Base-by-base conservation (phyloP, 257 asterid species). In the Nicotiana otophora region DNA sequence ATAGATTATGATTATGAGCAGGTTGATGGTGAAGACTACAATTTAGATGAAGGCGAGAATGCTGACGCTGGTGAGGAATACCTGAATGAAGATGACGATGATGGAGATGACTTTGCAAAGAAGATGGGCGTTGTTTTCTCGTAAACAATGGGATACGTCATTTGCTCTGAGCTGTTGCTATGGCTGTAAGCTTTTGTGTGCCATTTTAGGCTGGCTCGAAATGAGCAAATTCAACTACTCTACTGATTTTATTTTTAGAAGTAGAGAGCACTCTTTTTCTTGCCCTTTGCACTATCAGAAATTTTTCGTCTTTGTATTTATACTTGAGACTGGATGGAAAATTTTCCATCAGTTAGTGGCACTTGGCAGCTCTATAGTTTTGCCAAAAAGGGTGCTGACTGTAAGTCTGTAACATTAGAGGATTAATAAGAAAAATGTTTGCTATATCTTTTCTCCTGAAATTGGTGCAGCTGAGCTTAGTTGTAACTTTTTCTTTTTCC, bases 61-160 rank as follows among this genome's bases (percentile, higher is more conserved):
- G 85, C 77, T 55, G 89, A 86, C 11, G 82, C 82, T 28, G 95
- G 83, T 15, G 97, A 84, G 36, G 97, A 92, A 65, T 92, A 89
- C 80, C 83, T 85, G 10, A 95, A 91, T 10, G 98, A 89, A 1
- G 97, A 92, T 30, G 97, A 92, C 2, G 96, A 91, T 10, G 95
- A 84, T 9, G 89, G 55, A 0, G 96, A 94, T 1, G 98, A 95
- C 81, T 95, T 95, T 81, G 98, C 98, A 7, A 95, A 95, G 88
- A 95, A 95, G 95, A 91, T 95, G 98, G 98, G 97, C 4, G 97
- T 91, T 30, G 74, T 91, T 86, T 91, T 88, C 88, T 89, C 94
- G 11, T 90, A 78, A 84, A 90, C 42, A 53, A 60, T n/a, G 77
- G 10, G 80, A 33, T 61, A 33, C 39, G 17, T 53, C 63, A 33